Conservation (phyloP, 768 basidiomycete genomes). For the Trametes sanguinea region DNA sequence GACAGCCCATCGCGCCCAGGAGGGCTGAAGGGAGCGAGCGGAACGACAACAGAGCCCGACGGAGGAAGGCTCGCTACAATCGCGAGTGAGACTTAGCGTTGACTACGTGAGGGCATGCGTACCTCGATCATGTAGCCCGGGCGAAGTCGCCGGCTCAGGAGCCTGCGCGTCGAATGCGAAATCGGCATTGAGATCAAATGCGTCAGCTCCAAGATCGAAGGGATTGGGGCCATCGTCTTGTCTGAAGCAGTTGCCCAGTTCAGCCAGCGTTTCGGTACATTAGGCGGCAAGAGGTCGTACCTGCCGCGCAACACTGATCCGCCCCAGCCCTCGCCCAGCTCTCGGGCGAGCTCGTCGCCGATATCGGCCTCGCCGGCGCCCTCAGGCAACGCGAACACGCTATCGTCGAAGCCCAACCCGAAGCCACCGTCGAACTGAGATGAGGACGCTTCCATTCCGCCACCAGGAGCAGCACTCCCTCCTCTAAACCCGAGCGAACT, state of each 20-base stretch:
- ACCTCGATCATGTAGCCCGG: neutral
- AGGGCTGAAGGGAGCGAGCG: slow-evolving; percentile 27
- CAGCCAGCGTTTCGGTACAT: no score
- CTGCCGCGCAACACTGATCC: slow-evolving; percentile 14
- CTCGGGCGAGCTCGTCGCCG: slow-evolving; percentile 73
- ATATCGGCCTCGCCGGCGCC: slow-evolving; percentile 61
- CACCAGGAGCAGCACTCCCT: slow-evolving; percentile 27
- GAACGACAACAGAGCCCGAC: slow-evolving; percentile 27
- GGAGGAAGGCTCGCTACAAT: slow-evolving; percentile 9
- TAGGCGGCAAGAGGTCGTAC: no score
- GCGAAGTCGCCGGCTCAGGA: slow-evolving; percentile 29
- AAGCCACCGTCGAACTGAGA: slow-evolving; percentile 51
- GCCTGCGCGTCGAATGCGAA: slow-evolving; percentile 21
- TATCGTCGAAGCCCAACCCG: slow-evolving; percentile 45
- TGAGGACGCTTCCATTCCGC: slow-evolving; percentile 47
- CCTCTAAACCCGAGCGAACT: slow-evolving; percentile 48
- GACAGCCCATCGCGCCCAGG: slow-evolving; percentile 6
- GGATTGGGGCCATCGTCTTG: slow-evolving; percentile 28
- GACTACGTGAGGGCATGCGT: slow-evolving; percentile 13
- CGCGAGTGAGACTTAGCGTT: slow-evolving; percentile 25
- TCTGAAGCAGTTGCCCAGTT: neutral
- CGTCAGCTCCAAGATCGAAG: neutral
- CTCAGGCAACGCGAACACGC: slow-evolving; percentile 53
- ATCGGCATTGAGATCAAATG: slow-evolving; percentile 4
- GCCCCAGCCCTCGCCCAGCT: slow-evolving; percentile 75